Percentiles rank a stretch among this genome's conserved stretches.
Conservation (phyloP, 495 filamentous ascomycete species). For the Penicillium maclennaniae region DNA sequence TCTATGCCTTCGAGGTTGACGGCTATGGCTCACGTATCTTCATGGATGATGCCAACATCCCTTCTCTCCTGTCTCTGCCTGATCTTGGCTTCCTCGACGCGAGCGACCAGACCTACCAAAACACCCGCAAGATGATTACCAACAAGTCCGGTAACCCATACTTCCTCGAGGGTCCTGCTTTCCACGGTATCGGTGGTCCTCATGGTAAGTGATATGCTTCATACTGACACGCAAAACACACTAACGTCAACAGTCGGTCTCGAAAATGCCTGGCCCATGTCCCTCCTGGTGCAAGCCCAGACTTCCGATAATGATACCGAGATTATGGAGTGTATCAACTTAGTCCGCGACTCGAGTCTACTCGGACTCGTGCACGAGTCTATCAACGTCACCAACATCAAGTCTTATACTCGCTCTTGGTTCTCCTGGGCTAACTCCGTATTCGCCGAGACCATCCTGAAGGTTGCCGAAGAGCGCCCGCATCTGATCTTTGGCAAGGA, state of each 20-base stretch:
- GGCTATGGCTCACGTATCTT: slow-evolving; percentile 87
- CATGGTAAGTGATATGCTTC: slow-evolving; percentile 39
- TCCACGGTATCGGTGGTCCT: slow-evolving; percentile 84
- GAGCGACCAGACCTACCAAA: slow-evolving; percentile 70
- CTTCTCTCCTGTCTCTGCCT: slow-evolving; percentile 82
- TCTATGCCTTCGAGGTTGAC: slow-evolving; percentile 97
- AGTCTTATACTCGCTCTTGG: slow-evolving; percentile 83
- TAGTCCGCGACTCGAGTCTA: slow-evolving; percentile 67
- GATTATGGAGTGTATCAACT: slow-evolving; percentile 64
- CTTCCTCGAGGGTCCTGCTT: slow-evolving; percentile 72
- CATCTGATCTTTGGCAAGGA: slow-evolving; percentile 76
- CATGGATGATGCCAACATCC: slow-evolving; percentile 98
- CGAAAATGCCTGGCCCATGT: slow-evolving; percentile 95
- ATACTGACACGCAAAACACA: background rate
- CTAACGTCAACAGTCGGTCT: slow-evolving; percentile 56
- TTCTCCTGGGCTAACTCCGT: slow-evolving; percentile 98
- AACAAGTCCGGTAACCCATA: slow-evolving; percentile 80
- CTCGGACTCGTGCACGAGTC: slow-evolving; percentile 90
- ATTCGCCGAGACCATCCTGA: slow-evolving; percentile 88
- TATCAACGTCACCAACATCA: slow-evolving; percentile 72
- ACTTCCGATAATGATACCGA: slow-evolving; percentile 85
- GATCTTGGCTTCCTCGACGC: slow-evolving; percentile 74
- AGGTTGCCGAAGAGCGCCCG: slow-evolving; percentile 81
- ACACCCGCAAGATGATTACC: slow-evolving; percentile 90
- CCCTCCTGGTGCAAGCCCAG: slow-evolving; percentile 82